Percentiles rank a stretch among this genome's conserved stretches.
Evolutionary conservation across 164 flowering plant genomes (phyloP).

Genomic region (Tetracentron sinense): DNA sequence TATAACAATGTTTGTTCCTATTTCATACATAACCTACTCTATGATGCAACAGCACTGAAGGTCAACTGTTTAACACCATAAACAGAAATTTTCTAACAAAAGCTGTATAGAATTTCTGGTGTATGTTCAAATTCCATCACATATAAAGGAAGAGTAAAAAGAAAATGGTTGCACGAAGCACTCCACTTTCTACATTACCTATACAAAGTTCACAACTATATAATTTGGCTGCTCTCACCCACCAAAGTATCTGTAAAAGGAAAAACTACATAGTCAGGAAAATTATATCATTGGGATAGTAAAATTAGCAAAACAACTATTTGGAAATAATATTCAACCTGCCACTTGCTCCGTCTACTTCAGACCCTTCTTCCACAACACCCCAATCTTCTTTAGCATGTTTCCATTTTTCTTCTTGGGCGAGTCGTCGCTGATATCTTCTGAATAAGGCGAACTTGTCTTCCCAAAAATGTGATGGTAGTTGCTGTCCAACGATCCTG

Average conservation of each 20-base stretch:
- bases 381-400: conserved; percentile 83
- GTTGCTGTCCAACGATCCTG: conserved; percentile 61
- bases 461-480: conserved; percentile 36
- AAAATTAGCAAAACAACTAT: background rate
- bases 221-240: no score
- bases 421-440: conserved; percentile 67
- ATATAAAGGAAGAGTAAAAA: no score
- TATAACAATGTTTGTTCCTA: background rate
- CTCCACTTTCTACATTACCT: no score
- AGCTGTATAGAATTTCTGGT: no score
- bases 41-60: background rate
- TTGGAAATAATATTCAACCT: conserved; percentile 5
- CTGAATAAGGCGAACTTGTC: conserved; percentile 49
- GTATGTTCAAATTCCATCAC: no score
- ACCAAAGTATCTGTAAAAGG: background rate
- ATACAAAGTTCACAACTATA: no score
- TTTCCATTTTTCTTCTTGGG: conserved; percentile 82
- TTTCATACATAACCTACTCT: background rate
- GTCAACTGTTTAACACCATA: no score
- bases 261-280: background rate
- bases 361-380: conserved; percentile 82
- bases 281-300: no score
- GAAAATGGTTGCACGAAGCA: no score
- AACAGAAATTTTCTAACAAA: no score
- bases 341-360: conserved; percentile 24